Evolutionary conservation across 179 eudicot species (phyloP).

Genomic region (Spergularia azorica): DNA sequence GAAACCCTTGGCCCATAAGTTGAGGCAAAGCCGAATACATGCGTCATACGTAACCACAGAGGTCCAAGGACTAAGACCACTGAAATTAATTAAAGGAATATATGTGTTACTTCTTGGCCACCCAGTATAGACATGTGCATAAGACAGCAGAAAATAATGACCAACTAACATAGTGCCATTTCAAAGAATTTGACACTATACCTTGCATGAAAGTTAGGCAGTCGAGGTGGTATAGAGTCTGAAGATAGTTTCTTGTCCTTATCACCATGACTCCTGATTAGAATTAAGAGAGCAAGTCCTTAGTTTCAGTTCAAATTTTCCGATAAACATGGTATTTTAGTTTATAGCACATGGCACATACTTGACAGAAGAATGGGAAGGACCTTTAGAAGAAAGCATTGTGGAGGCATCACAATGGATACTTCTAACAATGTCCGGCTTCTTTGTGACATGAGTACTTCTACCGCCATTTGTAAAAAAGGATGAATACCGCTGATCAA

Average conservation of each 20-base stretch:
- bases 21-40: conserved; percentile 85
- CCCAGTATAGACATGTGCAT: conserved; percentile 7
- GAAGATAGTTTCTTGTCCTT: conserved; percentile 25
- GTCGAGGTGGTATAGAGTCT: conserved; percentile 25
- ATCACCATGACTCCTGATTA: conserved; percentile 27
- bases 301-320: conserved; percentile 1
- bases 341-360: conserved; percentile 21
- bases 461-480: conserved; percentile 9
- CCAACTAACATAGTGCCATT: neutral
- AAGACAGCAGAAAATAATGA: neutral
- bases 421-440: conserved; percentile 22
- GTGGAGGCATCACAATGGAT: conserved; percentile 33
- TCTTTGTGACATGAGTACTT: conserved; percentile 9
- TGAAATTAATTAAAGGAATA: conserved; percentile 31
- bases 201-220: conserved; percentile 37
- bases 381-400: conserved; percentile 32
- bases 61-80: conserved; percentile 83
- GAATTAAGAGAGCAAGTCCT: conserved; percentile 1
- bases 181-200: conserved; percentile 9
- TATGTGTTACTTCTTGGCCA: conserved; percentile 13
- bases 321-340: conserved; percentile 6
- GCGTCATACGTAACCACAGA: conserved; percentile 84
- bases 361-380: conserved; percentile 19
- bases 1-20: conserved; percentile 73
- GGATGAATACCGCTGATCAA: conserved; percentile 22